phyloP scores from a whole-genome alignment of 2,329 filamentous ascomycete genomes.

The Claviceps paspali region DNA sequence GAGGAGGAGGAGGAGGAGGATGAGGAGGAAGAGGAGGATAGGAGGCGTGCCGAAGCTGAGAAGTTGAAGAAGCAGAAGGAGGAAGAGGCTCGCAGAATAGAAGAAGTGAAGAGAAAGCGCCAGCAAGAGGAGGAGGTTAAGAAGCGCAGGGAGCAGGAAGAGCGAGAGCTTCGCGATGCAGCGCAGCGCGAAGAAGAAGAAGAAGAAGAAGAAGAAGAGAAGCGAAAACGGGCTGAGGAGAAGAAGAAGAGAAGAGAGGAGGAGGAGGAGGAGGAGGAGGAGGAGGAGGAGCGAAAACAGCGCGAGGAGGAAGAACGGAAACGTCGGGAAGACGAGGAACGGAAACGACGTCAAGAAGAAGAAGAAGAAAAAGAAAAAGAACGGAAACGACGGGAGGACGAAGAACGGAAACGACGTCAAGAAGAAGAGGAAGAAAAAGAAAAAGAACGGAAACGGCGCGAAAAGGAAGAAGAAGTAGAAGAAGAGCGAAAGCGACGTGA shows the following conservation, averaged over 20 bases:
- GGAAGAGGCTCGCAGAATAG: too few species aligned
- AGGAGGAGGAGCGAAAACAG: conserved; percentile 31
- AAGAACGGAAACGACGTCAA: conserved; percentile 5
- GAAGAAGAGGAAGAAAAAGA: conserved; percentile 7
- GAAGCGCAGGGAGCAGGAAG: conserved; percentile 17
- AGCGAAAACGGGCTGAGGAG: conserved; percentile 20
- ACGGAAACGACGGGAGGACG: conserved; percentile 22
- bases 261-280: conserved; percentile 23
- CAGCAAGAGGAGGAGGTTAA: conserved; percentile 20
- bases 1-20: too few species aligned
- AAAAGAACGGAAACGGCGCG: conserved; percentile 21
- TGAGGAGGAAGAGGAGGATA: conserved; percentile 15
- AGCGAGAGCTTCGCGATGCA: conserved; percentile 19
- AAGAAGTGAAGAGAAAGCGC: conserved; percentile 13
- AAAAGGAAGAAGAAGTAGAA: too few species aligned
- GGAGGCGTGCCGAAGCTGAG: conserved; percentile 16
- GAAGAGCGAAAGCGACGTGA: conserved; percentile 26
- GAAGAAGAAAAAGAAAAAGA: conserved; percentile 24
- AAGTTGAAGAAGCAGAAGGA: conserved; percentile 22
- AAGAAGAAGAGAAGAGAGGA: conserved; percentile 22
- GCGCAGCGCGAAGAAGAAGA: conserved; percentile 23
- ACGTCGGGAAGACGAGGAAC: conserved; percentile 22
- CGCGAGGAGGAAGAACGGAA: conserved; percentile 25
- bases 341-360: conserved; percentile 24
- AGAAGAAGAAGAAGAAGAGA: too few species aligned